Evolutionary conservation across 2,329 filamentous ascomycete species (phyloP).

Genomic region (Torrubiella hemipterigena): DNA sequence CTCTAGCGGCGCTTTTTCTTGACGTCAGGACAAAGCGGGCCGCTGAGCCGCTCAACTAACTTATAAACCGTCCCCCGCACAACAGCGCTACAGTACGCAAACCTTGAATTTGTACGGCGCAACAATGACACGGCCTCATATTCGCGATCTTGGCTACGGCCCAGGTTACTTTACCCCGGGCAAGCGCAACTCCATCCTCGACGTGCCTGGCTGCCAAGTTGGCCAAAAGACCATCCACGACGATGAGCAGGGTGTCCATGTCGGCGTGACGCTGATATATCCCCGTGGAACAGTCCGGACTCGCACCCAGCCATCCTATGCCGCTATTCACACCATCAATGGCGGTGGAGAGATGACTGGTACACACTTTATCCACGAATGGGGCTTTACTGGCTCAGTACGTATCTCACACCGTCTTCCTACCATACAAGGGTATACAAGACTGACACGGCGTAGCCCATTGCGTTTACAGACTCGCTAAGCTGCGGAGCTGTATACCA

Average conservation of each 20-base stretch:
- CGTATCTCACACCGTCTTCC: background rate
- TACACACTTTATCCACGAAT: background rate
- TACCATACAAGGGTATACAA: background rate
- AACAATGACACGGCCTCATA: background rate
- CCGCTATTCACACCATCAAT: background rate
- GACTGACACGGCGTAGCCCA: background rate
- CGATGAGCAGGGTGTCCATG: background rate
- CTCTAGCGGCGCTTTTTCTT: no score
- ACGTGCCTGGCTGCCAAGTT: background rate
- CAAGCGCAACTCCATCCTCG: background rate
- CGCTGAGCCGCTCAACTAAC: no score
- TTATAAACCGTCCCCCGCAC: no score
- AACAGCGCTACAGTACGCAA: no score
- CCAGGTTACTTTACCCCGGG: background rate
- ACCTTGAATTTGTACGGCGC: no score
- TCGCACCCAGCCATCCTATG: background rate
- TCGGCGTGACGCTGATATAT: background rate
- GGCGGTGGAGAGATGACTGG: background rate
- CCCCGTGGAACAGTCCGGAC: background rate
- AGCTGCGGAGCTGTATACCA: background rate
- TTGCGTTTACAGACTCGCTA: background rate
- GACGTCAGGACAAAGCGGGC: no score
- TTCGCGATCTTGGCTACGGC: background rate
- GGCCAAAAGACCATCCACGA: conserved; percentile 1
- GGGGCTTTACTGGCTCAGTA: background rate